These are phyloP conservation scores for Lagenidium giganteum DNA, from an alignment of 352 stramenopile genomes.

Conservation along the genomic window DNA sequence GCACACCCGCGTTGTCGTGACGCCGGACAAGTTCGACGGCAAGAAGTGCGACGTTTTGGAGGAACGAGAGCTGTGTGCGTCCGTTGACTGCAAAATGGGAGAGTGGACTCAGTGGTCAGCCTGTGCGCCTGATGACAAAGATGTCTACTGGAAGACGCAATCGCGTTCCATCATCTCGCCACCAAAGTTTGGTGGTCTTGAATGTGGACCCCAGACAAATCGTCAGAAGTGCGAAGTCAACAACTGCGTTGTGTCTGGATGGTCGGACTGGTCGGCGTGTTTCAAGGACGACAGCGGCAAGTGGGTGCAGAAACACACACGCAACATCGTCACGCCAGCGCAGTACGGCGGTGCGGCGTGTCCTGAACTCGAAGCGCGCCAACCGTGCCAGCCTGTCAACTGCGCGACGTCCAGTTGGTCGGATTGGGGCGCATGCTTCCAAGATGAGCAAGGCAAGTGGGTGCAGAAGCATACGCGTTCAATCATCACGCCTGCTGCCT, in stretches of 20 bases:
- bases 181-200: conserved; percentile 26
- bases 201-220: conserved; percentile 31
- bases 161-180: conserved; percentile 23
- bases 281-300: conserved; percentile 27
- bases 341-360: conserved; percentile 31
- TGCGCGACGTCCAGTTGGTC: conserved; percentile 19
- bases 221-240: conserved; percentile 32
- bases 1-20: neutral
- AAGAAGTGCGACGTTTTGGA: conserved; percentile 29
- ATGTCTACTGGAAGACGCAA: conserved; percentile 31
- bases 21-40: conserved; percentile 20
- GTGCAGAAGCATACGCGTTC: conserved; percentile 24
- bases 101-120: conserved; percentile 44
- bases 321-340: conserved; percentile 25
- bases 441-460: no score
- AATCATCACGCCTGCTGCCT: conserved; percentile 19
- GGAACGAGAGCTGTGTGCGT: conserved; percentile 27
- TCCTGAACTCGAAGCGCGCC: conserved; percentile 21
- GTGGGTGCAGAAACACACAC: conserved; percentile 23
- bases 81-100: conserved; percentile 38
- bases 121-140: conserved; percentile 29
- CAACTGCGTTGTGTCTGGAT: conserved; percentile 36
- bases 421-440: conserved; percentile 22
- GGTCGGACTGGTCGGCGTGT: conserved; percentile 37
- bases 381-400: conserved; percentile 16